Evolutionary conservation across 495 filamentous ascomycete species (phyloP).

Genomic region (Aspergillus indologenus): DNA sequence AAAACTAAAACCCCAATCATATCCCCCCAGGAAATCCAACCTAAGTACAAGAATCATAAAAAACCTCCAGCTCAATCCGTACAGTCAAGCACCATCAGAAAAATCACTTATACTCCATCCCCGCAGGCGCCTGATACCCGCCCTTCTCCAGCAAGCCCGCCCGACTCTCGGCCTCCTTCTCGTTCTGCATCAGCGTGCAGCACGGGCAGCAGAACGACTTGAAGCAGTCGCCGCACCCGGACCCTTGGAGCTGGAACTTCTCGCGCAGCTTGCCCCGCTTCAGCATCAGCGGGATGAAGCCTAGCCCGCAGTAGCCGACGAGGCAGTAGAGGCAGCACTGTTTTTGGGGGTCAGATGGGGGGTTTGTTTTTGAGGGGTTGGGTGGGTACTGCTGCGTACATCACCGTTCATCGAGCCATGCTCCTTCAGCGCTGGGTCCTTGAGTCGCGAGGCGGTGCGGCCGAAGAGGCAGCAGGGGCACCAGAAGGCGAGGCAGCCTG

Average conservation of each 20-base stretch:
- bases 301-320: conserved; percentile 31
- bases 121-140: conserved; percentile 22
- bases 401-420: conserved; percentile 44
- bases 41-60: background rate
- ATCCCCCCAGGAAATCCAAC: background rate
- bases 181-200: conserved; percentile 53
- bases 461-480: conserved; percentile 55
- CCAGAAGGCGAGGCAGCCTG: conserved; percentile 43
- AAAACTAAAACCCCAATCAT: too few species aligned
- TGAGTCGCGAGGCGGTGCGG: conserved; percentile 44
- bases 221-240: conserved; percentile 48
- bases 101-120: conserved; percentile 20
- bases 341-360: background rate
- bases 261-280: conserved; percentile 54
- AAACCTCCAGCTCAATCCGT: background rate
- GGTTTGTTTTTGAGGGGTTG: background rate
- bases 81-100: too few species aligned
- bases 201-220: conserved; percentile 48
- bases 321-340: conserved; percentile 26
- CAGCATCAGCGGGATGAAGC: conserved; percentile 46
- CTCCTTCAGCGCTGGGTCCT: conserved; percentile 42
- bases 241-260: conserved; percentile 53
- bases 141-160: conserved; percentile 5
- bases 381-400: conserved; percentile 30
- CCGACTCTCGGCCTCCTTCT: conserved; percentile 47